A percentile compares a stretch with the other conserved stretches of the same genome.
Conservation (phyloP, 352 stramenopile species). For the Phytopythium delawarense region DNA sequence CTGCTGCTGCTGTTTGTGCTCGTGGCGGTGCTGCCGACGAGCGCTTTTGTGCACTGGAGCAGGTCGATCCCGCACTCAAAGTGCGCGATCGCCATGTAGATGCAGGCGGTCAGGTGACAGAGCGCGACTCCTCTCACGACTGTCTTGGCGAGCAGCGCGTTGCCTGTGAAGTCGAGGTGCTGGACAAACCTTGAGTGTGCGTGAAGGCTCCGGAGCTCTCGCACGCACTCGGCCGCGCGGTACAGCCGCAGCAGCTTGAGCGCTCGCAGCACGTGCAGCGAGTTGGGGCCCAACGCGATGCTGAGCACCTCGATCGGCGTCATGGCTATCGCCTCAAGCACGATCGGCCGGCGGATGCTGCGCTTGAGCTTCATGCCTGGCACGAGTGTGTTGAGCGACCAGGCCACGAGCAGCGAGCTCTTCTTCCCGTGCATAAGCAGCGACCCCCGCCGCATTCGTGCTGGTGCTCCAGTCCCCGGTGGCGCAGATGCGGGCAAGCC, state of each 20-base stretch:
- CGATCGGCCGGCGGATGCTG: slow-evolving; percentile 32
- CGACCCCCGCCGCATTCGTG: slow-evolving; percentile 6
- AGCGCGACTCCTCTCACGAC: slow-evolving; percentile 37
- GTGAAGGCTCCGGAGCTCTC: slow-evolving; percentile 44
- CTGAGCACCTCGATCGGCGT: slow-evolving; percentile 49
- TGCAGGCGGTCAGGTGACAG: slow-evolving; percentile 56
- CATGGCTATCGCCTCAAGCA: slow-evolving; percentile 43
- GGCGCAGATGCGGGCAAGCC: background rate
- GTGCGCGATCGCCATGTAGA: slow-evolving; percentile 64
- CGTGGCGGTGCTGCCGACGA: background rate
- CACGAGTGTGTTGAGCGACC: slow-evolving; percentile 67
- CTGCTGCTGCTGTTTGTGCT: background rate
- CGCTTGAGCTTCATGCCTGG: slow-evolving; percentile 19
- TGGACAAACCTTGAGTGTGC: slow-evolving; percentile 35
- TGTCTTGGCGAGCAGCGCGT: slow-evolving; percentile 46
- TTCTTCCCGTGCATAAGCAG: slow-evolving; percentile 15
- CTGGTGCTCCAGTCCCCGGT: background rate
- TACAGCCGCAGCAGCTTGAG: slow-evolving; percentile 60
- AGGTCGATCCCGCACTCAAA: slow-evolving; percentile 63
- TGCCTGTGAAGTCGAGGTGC: slow-evolving; percentile 52
- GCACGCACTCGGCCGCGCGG: slow-evolving; percentile 36
- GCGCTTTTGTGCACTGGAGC: slow-evolving; percentile 35
- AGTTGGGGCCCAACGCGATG: slow-evolving; percentile 35
- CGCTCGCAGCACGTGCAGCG: slow-evolving; percentile 46
- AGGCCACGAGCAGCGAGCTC: slow-evolving; percentile 34